A percentile compares a stretch with the other conserved stretches of the same genome.
Conservation (phyloP, 345 rosid species). For the Eucalyptus polyanthemos region DNA sequence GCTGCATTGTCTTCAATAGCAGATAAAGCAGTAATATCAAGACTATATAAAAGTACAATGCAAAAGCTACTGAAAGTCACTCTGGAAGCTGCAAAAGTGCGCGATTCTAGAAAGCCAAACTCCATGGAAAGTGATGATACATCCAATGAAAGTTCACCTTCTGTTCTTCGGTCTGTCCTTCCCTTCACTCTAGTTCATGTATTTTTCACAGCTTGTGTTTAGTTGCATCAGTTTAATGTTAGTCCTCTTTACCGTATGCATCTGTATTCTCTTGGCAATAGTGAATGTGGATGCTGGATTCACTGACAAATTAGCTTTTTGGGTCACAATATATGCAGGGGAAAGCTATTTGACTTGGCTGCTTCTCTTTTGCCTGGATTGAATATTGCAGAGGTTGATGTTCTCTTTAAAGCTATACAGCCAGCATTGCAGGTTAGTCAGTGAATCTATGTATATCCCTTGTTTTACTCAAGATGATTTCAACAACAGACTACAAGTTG, state of each 20-base stretch:
- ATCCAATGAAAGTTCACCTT: conserved; percentile 25
- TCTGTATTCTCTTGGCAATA: neutral
- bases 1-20: conserved; percentile 75
- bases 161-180: conserved; percentile 35
- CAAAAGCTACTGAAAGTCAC: conserved; percentile 57
- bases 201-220: neutral
- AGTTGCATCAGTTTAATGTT: neutral
- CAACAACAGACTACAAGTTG: neutral
- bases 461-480: neutral
- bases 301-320: neutral
- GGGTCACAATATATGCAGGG: conserved; percentile 40
- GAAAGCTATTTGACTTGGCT: conserved; percentile 65
- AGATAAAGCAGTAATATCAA: conserved; percentile 36
- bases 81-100: conserved; percentile 34
- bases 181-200: neutral
- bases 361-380: conserved; percentile 76
- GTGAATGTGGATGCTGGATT: neutral
- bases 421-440: conserved; percentile 71
- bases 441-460: neutral
- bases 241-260: too few species aligned
- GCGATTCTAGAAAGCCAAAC: conserved; percentile 17
- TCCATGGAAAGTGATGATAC: conserved; percentile 46
- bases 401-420: conserved; percentile 47
- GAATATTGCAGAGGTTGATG: conserved; percentile 36
- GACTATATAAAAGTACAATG: conserved; percentile 54